Conservation (phyloP, 176 grass and related monocot species). For the Echinochloa phyllopogon region DNA sequence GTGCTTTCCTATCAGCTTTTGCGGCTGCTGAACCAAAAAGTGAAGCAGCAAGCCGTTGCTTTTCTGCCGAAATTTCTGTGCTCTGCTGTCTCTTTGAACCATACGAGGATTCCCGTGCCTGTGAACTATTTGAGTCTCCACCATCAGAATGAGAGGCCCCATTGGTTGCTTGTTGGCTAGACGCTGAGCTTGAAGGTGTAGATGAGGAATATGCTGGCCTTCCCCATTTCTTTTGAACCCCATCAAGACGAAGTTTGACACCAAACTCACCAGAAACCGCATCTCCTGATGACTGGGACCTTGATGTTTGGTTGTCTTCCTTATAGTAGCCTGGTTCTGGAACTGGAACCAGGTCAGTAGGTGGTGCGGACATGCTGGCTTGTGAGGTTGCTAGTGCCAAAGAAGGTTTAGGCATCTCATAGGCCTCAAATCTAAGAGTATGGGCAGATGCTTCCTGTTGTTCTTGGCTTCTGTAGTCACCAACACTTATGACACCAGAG, state of each 20-base stretch:
- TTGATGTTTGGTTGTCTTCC: conserved; percentile 66
- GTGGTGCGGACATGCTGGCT: conserved; percentile 40
- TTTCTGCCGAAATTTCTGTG: conserved; percentile 87
- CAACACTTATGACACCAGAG: conserved; percentile 60
- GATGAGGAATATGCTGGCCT: conserved; percentile 81
- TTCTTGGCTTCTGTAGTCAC: conserved; percentile 69
- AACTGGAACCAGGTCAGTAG: conserved; percentile 78
- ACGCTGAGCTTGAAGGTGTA: conserved; percentile 66
- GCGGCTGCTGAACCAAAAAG: conserved; percentile 76
- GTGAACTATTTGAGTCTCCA: conserved; percentile 50
- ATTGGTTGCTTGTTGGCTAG: conserved; percentile 68
- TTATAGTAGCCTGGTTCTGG: conserved; percentile 66
- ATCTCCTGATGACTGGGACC: conserved; percentile 51
- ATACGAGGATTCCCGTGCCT: conserved; percentile 54
- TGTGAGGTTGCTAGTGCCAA: conserved; percentile 52
- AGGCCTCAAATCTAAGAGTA: conserved; percentile 92
- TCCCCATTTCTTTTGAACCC: conserved; percentile 98
- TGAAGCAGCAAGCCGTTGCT: conserved; percentile 88
- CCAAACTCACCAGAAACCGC: conserved; percentile 70
- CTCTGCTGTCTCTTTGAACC: conserved; percentile 69
- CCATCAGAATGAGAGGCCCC: conserved; percentile 61
- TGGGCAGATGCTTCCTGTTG: conserved; percentile 79
- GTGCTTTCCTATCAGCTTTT: conserved; percentile 66
- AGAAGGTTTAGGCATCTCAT: conserved; percentile 88
- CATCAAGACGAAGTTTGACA: conserved; percentile 82